Base-by-base conservation (phyloP, 371 early-diverging fungal genomes). In the Dentiscutata heterogama region DNA sequence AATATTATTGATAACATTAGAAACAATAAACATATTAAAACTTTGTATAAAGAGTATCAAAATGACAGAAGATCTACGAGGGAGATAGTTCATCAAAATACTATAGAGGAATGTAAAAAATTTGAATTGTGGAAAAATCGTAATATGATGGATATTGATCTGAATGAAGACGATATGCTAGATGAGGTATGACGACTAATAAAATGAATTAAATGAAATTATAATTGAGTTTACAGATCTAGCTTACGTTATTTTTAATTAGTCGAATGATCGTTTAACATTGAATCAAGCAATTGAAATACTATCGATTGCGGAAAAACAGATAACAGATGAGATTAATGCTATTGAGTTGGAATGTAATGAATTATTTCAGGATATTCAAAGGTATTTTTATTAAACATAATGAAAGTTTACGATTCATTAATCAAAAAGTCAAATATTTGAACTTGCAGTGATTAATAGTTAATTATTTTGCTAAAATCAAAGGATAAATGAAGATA, bases 1-100 rank as follows among this genome's bases (percentile, higher is more conserved):
- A 7, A 50, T 27, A 42, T 22, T 53, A 0, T 14, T 16, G 25
- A 25, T 50, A 27, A 27, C 14, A n/a, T 25, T 22, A 22, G 63
- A 22, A 27, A n/a, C 63, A 63, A 71, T 18, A 67, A 31, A 39
- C 58, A 60, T 39, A 61, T 76, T 35, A 76, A 60, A 56, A 35
- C 42, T 11, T 61, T 76, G 39, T 76, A 60, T 39, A 76, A 39
- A 76, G 77, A 76, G 60, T 31, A 51, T 61, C 77, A 76, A 25
- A 25, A 10, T 20, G 22, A 31, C 5, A 58, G 77, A 25, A 56
- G 27, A 42, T n/a, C 16, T 16, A 76, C 35, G 35, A 56, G 77
- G 27, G 46, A 61, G 35, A 29, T n/a, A 20, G 61, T 76, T 39
- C 58, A 76, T 13, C 2, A 29, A 16, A 76, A 76, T 76, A 76